phyloP scores from a whole-genome alignment of 306 rosid species.

The Boehmeria nivea region DNA sequence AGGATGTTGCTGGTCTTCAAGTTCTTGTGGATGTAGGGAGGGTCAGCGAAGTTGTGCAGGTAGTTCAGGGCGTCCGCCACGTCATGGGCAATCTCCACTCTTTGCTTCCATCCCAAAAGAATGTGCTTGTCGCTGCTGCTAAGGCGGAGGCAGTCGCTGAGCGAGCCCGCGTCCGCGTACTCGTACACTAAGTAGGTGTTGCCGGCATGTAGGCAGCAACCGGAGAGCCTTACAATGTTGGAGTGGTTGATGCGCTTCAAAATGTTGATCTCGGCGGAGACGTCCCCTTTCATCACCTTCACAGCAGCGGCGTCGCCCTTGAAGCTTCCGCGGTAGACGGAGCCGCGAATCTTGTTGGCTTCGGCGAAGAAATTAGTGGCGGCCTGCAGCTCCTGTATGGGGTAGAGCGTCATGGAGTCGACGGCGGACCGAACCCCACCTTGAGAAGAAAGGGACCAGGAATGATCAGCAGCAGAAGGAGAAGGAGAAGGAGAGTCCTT shows the following conservation, averaged over 20 bases:
- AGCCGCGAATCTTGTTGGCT: slow-evolving; percentile 44
- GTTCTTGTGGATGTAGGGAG: slow-evolving; percentile 60
- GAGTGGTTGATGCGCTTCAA: slow-evolving; percentile 62
- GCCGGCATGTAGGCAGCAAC: slow-evolving; percentile 58
- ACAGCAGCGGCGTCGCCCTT: slow-evolving; percentile 73
- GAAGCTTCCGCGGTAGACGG: slow-evolving; percentile 53
- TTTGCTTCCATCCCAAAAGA: slow-evolving; percentile 49
- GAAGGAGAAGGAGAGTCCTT: too few relatives aligned
- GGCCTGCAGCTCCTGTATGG: slow-evolving; percentile 36
- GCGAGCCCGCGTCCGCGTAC: slow-evolving; percentile 54
- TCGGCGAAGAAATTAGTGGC: slow-evolving; percentile 50
- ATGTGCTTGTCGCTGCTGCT: too few relatives aligned
- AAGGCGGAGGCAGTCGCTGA: slow-evolving; percentile 44
- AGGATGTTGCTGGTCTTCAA: slow-evolving; percentile 58
- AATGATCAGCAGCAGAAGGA: too few relatives aligned
- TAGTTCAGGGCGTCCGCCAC: slow-evolving; percentile 64
- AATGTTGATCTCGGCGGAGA: slow-evolving; percentile 54
- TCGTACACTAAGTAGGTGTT: slow-evolving; percentile 66
- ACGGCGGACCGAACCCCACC: slow-evolving; percentile 43
- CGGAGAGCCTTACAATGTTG: slow-evolving; percentile 66
- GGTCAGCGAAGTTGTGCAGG: slow-evolving; percentile 58
- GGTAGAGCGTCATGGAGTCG: slow-evolving; percentile 52
- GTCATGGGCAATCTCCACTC: slow-evolving; percentile 68
- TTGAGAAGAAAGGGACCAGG: slow-evolving; percentile 35
- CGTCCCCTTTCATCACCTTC: slow-evolving; percentile 60